Evolutionary conservation across 345 rosid genomes (phyloP).

Genomic region (Hibiscus syriacus): DNA sequence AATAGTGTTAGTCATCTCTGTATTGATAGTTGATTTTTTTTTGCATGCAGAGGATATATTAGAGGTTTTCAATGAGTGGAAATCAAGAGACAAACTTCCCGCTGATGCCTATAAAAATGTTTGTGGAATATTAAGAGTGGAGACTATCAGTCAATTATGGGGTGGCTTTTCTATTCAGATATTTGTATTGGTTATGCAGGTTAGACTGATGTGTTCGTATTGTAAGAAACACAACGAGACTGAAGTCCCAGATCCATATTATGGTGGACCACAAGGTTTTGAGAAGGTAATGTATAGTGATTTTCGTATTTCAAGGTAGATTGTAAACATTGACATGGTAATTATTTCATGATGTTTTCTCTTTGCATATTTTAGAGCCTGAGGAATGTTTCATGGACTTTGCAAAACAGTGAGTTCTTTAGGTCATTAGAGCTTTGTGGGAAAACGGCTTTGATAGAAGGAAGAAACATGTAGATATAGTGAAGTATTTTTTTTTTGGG

Average conservation of each 20-base stretch:
- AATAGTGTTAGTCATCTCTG: background rate
- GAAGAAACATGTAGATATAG: background rate
- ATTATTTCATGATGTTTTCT: background rate
- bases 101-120: slow-evolving; percentile 81
- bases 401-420: background rate
- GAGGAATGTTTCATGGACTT: background rate
- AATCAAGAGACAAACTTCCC: slow-evolving; percentile 48
- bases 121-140: background rate
- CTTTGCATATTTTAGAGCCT: background rate
- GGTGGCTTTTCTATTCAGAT: background rate
- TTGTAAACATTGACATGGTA: background rate
- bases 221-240: slow-evolving; percentile 80
- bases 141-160: background rate
- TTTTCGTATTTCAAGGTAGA: background rate
- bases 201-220: slow-evolving; percentile 80
- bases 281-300: slow-evolving; percentile 59
- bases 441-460: background rate
- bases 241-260: slow-evolving; percentile 89
- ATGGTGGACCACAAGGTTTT: slow-evolving; percentile 90
- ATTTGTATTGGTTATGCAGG: slow-evolving; percentile 38
- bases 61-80: slow-evolving; percentile 71
- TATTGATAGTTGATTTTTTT: background rate
- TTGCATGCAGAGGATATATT: slow-evolving; percentile 59
- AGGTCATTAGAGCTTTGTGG: background rate
- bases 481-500: too few relatives aligned